These are phyloP conservation scores for Pseudogymnoascus sp. DNA, from an alignment of 2,329 filamentous ascomycete genomes.

Conservation along the genomic window DNA sequence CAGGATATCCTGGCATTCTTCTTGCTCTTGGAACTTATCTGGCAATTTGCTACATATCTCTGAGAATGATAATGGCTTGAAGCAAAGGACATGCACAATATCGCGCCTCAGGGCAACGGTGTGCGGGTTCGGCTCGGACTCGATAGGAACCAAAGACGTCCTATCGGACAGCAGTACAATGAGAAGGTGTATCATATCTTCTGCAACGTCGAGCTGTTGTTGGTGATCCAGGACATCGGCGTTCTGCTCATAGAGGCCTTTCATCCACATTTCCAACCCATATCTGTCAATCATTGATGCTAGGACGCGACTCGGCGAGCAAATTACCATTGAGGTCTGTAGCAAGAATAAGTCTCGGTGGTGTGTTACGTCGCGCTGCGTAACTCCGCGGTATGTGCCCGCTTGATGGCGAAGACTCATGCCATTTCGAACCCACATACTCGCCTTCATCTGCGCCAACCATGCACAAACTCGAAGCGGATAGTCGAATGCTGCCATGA, in stretches of 20 bases:
- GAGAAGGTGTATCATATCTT: conserved; percentile 90
- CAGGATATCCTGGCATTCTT: conserved; percentile 77
- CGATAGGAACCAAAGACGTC: conserved; percentile 63
- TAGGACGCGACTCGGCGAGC: conserved; percentile 73
- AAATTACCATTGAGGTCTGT: conserved; percentile 82
- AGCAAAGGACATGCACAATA: conserved; percentile 88
- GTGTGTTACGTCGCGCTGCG: conserved; percentile 83
- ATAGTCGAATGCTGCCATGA: conserved; percentile 85
- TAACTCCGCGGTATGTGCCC: conserved; percentile 82
- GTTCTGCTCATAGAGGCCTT: conserved; percentile 67
- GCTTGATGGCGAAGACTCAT: conserved; percentile 94
- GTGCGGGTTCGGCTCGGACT: conserved; percentile 58
- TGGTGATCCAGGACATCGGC: conserved; percentile 71
- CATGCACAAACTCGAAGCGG: conserved; percentile 89
- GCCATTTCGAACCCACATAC: conserved; percentile 97
- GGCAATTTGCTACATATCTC: conserved; percentile 80
- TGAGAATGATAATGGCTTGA: conserved; percentile 91
- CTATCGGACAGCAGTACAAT: conserved; percentile 88
- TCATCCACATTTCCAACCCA: conserved; percentile 80
- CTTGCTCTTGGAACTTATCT: conserved; percentile 81
- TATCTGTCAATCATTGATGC: conserved; percentile 89
- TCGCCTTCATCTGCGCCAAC: conserved; percentile 95
- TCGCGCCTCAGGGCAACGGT: conserved; percentile 73
- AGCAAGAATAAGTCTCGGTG: conserved; percentile 91
- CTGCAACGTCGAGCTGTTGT: conserved; percentile 86